A percentile compares a stretch with the other conserved stretches of the same genome.
Evolutionary conservation across 176 grass and related monocot genomes (phyloP).

Genomic region (Eleusine coracana): DNA sequence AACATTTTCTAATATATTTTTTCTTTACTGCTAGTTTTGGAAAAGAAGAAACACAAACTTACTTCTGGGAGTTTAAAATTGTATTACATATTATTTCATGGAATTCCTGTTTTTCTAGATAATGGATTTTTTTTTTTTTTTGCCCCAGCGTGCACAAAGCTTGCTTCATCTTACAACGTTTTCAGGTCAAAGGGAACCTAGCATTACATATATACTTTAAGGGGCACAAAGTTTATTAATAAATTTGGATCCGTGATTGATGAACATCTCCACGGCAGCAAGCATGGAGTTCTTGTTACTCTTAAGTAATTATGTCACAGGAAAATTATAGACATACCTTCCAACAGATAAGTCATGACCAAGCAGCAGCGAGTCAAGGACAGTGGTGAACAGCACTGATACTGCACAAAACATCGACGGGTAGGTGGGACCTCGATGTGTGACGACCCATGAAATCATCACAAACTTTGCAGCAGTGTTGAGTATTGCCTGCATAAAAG

Average conservation of each 20-base stretch:
- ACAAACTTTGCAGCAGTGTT: conserved; percentile 53
- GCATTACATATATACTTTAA: too few relatives aligned
- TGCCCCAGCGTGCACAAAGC: too few relatives aligned
- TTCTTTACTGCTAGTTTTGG: not conserved
- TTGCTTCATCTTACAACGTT: too few relatives aligned
- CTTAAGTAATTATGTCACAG: not conserved
- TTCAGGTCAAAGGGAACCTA: too few relatives aligned
- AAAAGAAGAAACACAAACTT: not conserved
- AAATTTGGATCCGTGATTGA: too few relatives aligned
- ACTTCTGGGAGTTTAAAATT: not conserved
- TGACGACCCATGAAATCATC: conserved; percentile 60
- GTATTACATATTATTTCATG: too few relatives aligned
- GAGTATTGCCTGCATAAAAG: conserved; percentile 35
- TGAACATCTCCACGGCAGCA: too few relatives aligned
- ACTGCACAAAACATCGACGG: conserved; percentile 52
- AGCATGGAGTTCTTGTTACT: not conserved
- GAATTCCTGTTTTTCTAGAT: too few relatives aligned
- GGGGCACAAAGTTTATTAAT: too few relatives aligned
- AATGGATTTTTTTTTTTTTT: too few relatives aligned
- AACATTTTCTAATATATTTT: not conserved
- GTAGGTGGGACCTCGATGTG: conserved; percentile 36
- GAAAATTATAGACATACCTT: conserved; percentile 27
- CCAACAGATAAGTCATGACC: conserved; percentile 48
- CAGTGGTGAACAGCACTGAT: conserved; percentile 45
- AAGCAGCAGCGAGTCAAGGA: conserved; percentile 45